Conservation (phyloP, 331 rosid species). For the Dryas integrifolia region DNA sequence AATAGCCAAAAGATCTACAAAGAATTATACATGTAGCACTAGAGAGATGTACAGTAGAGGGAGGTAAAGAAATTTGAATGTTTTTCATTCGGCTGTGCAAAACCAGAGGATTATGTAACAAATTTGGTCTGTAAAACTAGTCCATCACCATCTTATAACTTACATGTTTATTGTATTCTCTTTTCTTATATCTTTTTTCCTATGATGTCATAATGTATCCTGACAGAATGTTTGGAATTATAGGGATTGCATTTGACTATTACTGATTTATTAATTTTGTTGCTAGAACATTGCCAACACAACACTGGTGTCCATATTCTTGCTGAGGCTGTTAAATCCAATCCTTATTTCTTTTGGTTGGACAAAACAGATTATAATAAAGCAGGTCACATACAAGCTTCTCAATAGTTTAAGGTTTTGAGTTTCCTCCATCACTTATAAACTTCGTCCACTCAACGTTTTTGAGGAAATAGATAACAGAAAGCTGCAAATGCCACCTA, state of each 20-base stretch:
- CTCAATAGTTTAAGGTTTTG: neutral
- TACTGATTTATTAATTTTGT: too few species aligned
- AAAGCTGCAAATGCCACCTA: slow-evolving; percentile 19
- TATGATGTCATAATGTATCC: neutral
- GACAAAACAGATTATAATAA: neutral
- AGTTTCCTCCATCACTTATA: neutral
- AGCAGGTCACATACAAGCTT: neutral
- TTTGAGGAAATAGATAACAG: neutral
- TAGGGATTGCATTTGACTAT: too few species aligned
- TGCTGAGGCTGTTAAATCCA: neutral
- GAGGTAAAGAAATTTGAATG: neutral
- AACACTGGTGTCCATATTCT: neutral
- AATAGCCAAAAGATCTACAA: too few species aligned
- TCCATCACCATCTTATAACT: neutral
- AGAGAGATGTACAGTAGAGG: too few species aligned
- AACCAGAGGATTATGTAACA: neutral
- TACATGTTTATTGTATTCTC: too few species aligned
- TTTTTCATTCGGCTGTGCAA: neutral
- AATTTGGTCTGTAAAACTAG: slow-evolving; percentile 7
- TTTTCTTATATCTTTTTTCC: too few species aligned
- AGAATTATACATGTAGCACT: too few species aligned
- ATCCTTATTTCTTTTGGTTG: neutral
- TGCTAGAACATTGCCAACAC: too few species aligned
- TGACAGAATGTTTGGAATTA: neutral
- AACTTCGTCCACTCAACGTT: neutral